A percentile compares a stretch with the other conserved stretches of the same genome.
Conservation (phyloP, 768 basidiomycete genomes). For the Kwoniella botswanensis region DNA sequence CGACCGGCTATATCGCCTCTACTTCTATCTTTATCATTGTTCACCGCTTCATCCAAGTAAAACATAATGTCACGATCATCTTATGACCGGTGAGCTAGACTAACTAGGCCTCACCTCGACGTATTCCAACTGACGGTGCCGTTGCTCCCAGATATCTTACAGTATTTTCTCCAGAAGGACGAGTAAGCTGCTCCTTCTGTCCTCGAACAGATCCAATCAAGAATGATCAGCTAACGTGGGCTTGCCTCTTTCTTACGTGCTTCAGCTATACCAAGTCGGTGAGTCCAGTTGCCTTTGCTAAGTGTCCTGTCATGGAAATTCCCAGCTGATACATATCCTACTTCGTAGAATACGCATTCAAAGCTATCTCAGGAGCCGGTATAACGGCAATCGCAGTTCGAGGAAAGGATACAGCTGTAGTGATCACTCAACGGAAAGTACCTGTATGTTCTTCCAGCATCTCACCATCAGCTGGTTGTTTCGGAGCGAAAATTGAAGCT, state of each 20-base stretch:
- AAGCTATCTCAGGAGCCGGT: slow-evolving; percentile 95
- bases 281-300: slow-evolving; percentile 8
- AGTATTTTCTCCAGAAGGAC: slow-evolving; percentile 93
- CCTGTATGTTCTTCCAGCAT: slow-evolving; percentile 68
- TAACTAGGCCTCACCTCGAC: no score
- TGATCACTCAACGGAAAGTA: slow-evolving; percentile 98
- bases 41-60: background rate
- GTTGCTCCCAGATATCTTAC: slow-evolving; percentile 73
- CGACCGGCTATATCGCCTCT: no score
- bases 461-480: background rate
- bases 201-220: background rate
- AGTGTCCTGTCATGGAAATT: background rate
- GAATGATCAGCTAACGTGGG: slow-evolving; percentile 1
- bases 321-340: slow-evolving; percentile 3
- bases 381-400: slow-evolving; percentile 91
- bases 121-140: no score
- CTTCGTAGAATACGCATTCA: slow-evolving; percentile 92
- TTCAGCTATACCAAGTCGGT: slow-evolving; percentile 92
- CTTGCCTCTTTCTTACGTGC: background rate
- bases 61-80: slow-evolving; percentile 83
- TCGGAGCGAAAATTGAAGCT: background rate
- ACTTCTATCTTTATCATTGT: background rate
- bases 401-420: slow-evolving; percentile 91
- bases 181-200: slow-evolving; percentile 38
- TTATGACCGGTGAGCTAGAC: slow-evolving; percentile 74